These are phyloP conservation scores for Inga leiocalycina DNA, from an alignment of 306 rosid species.

Conservation along the genomic window DNA sequence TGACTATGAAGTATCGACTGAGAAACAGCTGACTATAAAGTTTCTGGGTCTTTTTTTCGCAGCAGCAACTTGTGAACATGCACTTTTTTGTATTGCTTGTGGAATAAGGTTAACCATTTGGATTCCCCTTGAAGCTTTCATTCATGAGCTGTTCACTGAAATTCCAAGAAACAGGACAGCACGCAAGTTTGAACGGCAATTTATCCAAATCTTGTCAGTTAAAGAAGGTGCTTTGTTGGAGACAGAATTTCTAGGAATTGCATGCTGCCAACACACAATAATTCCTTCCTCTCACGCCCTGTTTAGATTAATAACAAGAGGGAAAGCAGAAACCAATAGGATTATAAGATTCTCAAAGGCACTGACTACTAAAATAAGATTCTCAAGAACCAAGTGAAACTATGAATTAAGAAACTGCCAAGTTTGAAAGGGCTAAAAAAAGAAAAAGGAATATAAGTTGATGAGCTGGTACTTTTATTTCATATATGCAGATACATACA, in stretches of 20 bases:
- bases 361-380: not conserved
- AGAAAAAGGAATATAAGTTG: not conserved
- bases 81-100: constrained; percentile 25
- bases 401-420: not conserved
- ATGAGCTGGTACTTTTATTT: no score
- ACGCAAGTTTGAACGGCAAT: constrained; percentile 13
- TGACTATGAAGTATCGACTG: constrained; percentile 1
- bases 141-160: constrained; percentile 29
- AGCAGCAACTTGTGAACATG: constrained; percentile 34
- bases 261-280: constrained; percentile 19
- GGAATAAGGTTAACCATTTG: constrained; percentile 16
- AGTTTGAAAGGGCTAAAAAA: not conserved
- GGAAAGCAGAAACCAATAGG: no score
- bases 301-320: not conserved
- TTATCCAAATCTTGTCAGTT: constrained; percentile 2
- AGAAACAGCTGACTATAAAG: constrained; percentile 33
- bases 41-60: not conserved
- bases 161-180: constrained; percentile 1
- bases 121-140: constrained; percentile 4
- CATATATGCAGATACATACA: not conserved
- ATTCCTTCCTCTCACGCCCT: not conserved
- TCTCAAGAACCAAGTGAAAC: no score
- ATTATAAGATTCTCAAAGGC: no score
- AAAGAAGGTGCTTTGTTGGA: not conserved
- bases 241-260: constrained; percentile 26